These are phyloP conservation scores for Phialophora chinensis DNA, from an alignment of 2,329 filamentous ascomycete genomes.

Conservation along the genomic window DNA sequence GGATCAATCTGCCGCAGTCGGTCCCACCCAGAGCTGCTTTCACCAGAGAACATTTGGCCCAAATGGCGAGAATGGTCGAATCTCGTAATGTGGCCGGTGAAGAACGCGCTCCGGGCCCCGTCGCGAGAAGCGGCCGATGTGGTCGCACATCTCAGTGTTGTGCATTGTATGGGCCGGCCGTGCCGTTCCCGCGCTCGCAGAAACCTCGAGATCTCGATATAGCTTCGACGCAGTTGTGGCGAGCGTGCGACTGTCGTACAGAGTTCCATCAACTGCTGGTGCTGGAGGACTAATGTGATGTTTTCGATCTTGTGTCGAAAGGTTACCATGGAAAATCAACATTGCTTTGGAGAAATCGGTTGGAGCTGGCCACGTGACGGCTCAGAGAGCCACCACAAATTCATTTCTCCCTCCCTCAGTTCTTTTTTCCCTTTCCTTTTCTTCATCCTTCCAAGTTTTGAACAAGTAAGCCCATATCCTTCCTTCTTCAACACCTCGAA, in stretches of 20 bases:
- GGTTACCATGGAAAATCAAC: not conserved
- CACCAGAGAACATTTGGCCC: not conserved
- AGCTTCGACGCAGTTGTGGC: conserved; percentile 43
- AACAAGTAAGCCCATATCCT: conserved; percentile 71
- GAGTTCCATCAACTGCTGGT: conserved; percentile 25
- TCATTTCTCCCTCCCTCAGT: conserved; percentile 35
- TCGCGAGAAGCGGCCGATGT: not conserved
- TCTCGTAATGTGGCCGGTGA: not conserved
- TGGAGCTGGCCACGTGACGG: not conserved
- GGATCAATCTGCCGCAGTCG: conserved; percentile 19
- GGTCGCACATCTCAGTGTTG: not conserved
- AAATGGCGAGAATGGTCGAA: not conserved
- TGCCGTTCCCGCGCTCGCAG: conserved; percentile 38
- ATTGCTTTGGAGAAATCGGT: conserved; percentile 10
- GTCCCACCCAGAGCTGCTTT: conserved; percentile 19
- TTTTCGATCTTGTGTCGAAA: not conserved
- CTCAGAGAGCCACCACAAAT: conserved; percentile 1
- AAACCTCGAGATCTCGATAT: conserved; percentile 49
- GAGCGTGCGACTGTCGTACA: conserved; percentile 27
- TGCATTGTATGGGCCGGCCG: not conserved
- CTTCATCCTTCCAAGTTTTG: conserved; percentile 99
- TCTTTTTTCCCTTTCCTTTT: conserved; percentile 61
- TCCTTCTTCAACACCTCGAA: too few relatives aligned
- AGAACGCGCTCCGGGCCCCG: not conserved
- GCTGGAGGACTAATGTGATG: conserved; percentile 10